Percentiles rank a stretch among this genome's conserved stretches.
phyloP scores from a whole-genome alignment of 1,284 basidiomycete species.

The Puccinia coronata region DNA sequence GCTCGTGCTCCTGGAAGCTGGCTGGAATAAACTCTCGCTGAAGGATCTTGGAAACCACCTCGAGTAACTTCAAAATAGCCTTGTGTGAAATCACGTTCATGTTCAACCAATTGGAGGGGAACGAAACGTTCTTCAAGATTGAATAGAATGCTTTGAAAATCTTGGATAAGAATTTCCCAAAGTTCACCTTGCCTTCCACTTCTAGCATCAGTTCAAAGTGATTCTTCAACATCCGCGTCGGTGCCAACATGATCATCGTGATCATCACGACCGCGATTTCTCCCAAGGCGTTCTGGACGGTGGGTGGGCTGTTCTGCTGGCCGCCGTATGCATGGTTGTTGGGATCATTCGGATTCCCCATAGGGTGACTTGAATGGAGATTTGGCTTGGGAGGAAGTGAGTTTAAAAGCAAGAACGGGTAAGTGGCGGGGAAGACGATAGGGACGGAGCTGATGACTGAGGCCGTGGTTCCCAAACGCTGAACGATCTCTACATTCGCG shows the following conservation, averaged over 20 bases:
- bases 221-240: constrained; percentile 73
- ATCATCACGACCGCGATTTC: constrained; percentile 85
- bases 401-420: constrained; percentile 82
- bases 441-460: constrained; percentile 70
- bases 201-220: constrained; percentile 79
- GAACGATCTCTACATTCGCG: constrained; percentile 69
- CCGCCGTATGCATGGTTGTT: constrained; percentile 53
- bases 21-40: constrained; percentile 77
- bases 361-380: constrained; percentile 52
- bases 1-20: not conserved
- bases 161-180: constrained; percentile 70
- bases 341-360: constrained; percentile 55
- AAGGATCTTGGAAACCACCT: constrained; percentile 75
- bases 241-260: constrained; percentile 75
- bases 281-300: constrained; percentile 75
- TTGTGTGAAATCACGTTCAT: constrained; percentile 86
- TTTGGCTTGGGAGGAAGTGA: constrained; percentile 63
- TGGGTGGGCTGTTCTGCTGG: constrained; percentile 49
- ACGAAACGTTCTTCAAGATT: constrained; percentile 82
- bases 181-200: constrained; percentile 80
- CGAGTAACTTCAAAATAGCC: constrained; percentile 82
- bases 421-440: constrained; percentile 86
- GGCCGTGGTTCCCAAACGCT: constrained; percentile 68
- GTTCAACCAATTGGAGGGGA: constrained; percentile 88
- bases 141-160: constrained; percentile 81